Evolutionary conservation across 1,284 basidiomycete genomes (phyloP), one percentile per base, ranked within the genome.

Genomic region (Marasmius oreades): DNA sequence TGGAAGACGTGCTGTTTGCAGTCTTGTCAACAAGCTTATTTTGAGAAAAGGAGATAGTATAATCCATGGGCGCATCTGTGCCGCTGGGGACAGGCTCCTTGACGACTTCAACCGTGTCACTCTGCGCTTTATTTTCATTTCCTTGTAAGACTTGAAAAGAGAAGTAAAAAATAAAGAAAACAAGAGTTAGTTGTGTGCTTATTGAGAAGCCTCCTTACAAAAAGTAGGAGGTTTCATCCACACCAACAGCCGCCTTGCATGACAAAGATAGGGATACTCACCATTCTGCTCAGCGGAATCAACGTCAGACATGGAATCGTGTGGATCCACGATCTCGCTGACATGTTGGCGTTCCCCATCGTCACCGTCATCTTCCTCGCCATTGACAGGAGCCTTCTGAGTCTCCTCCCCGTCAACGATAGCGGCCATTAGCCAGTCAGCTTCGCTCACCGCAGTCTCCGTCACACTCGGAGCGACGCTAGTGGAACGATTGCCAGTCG

Each of bases 351-450:
- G 68, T 56, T 73, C 71, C 55, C 77, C 73, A 55, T 74, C 76
- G 57, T 78, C 70, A 50, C 61, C 64, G 42, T 78, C 77, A 59
- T 66, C n/a, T n/a, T n/a, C 74, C 55, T 72, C 73, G 63, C 64
- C 69, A 59, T 75, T 76, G 64, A 69, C 62, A n/a, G 51, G 33
- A 47, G 63, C 66, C 55, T 61, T 69, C 43, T 75, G 58, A 56
- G 61, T 72, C 53, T 76, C 78, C 55, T 86, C 83, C 61, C 82
- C 85, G 67, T 86, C 85, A 58, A 77, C 81, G 63, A 91, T 90
- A 55, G 89, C 88, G 66, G 88, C 88, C 89, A 91, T 90, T 47
- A 91, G 76, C 88, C 88, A 91, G 69, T 91, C 88, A 55, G 77
- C 84, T 69, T 91, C 89, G 69, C 86, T 89, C 37, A 16, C 39